Evolutionary conservation across 225 moss, liverwort and hornwort species (phyloP).

Genomic region (Physcomitrellopsis africana): DNA sequence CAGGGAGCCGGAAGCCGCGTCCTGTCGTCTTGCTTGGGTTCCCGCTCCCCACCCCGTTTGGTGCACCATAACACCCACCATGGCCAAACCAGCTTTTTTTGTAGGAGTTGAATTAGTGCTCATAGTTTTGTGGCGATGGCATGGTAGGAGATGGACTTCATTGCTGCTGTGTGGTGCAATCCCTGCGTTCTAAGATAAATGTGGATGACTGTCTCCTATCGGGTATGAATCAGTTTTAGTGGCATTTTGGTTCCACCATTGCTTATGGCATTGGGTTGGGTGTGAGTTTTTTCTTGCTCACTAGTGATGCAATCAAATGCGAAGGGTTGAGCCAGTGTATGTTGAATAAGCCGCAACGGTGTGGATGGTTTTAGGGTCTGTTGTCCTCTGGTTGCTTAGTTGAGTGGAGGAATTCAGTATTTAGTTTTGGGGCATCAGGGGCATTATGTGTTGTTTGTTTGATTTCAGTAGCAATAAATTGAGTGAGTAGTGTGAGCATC

Average conservation of each 20-base stretch:
- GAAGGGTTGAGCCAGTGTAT: slow-evolving; percentile 16
- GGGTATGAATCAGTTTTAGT: neutral
- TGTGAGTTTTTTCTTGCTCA: neutral
- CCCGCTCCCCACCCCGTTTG: slow-evolving; percentile 22
- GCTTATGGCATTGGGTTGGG: neutral
- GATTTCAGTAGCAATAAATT: neutral
- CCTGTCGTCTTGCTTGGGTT: neutral
- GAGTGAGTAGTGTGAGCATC: neutral
- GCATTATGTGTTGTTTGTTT: neutral
- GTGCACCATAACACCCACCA: slow-evolving; percentile 4
- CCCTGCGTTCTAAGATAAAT: neutral
- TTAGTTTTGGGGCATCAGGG: neutral
- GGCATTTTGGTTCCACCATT: slow-evolving; percentile 13
- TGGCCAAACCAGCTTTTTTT: neutral
- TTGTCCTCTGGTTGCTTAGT: slow-evolving; percentile 23
- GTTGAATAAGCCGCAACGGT: slow-evolving; percentile 33
- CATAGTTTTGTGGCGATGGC: neutral
- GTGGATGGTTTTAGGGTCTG: slow-evolving; percentile 37
- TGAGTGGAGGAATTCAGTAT: neutral
- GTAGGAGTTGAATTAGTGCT: slow-evolving; percentile 8
- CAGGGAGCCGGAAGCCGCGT: neutral
- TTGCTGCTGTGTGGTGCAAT: neutral
- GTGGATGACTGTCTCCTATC: neutral
- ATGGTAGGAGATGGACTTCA: neutral
- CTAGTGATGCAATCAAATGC: slow-evolving; percentile 18